A percentile compares a stretch with the other conserved stretches of the same genome.
phyloP scores from a whole-genome alignment of 805 yeast genomes.

The Sungouiozyma intestinalis region DNA sequence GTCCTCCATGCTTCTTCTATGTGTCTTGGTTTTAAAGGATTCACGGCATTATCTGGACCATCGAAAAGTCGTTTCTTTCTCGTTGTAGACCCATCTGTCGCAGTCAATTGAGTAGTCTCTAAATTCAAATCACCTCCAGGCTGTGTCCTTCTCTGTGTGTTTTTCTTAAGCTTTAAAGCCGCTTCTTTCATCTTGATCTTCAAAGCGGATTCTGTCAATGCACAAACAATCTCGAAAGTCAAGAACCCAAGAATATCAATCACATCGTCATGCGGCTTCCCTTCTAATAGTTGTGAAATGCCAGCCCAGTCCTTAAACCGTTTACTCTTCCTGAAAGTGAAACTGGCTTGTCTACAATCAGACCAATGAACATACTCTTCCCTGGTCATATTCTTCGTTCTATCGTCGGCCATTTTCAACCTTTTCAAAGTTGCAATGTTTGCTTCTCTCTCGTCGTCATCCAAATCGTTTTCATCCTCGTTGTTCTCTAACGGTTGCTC shows the following conservation, averaged over 20 bases:
- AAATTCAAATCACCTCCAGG: constrained; percentile 25
- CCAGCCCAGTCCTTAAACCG: constrained; percentile 97
- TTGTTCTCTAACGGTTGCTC: constrained; percentile 77
- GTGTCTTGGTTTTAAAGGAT: constrained; percentile 70
- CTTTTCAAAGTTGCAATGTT: constrained; percentile 80
- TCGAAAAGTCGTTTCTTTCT: constrained; percentile 60
- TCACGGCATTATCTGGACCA: constrained; percentile 75
- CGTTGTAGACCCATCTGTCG: constrained; percentile 11
- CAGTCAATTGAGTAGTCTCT: constrained; percentile 31
- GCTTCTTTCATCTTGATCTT: constrained; percentile 65
- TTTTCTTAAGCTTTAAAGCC: constrained; percentile 32
- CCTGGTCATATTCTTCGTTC: constrained; percentile 87
- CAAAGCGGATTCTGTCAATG: constrained; percentile 85
- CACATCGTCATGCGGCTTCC: constrained; percentile 91
- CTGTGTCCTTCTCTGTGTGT: constrained; percentile 24
- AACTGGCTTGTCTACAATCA: constrained; percentile 94
- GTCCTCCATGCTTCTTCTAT: constrained; percentile 85
- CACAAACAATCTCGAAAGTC: constrained; percentile 94
- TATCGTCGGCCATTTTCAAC: constrained; percentile 83
- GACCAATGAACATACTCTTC: constrained; percentile 99
- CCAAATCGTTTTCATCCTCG: constrained; percentile 55
- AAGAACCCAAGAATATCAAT: constrained; percentile 90
- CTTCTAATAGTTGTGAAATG: constrained; percentile 68
- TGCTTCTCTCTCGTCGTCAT: constrained; percentile 86
- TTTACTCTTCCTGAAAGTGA: constrained; percentile 89